Conservation (phyloP, 1,284 basidiomycete genomes). For the Amylostereum chailletii region DNA sequence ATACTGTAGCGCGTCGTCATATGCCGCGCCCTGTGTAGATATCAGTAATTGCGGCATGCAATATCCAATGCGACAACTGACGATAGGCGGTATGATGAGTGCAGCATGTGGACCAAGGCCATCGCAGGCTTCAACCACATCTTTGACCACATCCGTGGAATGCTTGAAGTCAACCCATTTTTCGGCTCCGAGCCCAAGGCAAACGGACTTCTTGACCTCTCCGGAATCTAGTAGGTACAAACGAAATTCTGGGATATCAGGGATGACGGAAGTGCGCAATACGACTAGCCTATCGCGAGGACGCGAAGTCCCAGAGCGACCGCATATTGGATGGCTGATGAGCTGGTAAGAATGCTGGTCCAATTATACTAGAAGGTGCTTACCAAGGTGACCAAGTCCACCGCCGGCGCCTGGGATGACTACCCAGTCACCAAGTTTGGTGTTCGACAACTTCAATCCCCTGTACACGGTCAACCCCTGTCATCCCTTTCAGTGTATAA, state of each 20-base stretch:
- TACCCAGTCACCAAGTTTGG: conserved; percentile 55
- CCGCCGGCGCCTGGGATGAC: conserved; percentile 66
- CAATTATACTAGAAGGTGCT: neutral
- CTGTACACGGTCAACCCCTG: conserved; percentile 65
- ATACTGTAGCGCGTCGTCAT: conserved; percentile 59
- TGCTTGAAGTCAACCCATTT: conserved; percentile 66
- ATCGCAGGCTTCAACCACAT: conserved; percentile 47
- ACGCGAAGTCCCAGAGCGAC: conserved; percentile 57
- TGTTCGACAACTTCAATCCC: conserved; percentile 50
- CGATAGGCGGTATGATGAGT: conserved; percentile 41
- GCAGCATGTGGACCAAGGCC: conserved; percentile 63
- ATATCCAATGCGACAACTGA: conserved; percentile 14
- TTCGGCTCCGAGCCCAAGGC: conserved; percentile 53
- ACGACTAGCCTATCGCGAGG: conserved; percentile 47
- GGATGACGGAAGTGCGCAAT: neutral
- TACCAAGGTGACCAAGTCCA: conserved; percentile 53
- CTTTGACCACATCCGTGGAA: conserved; percentile 34
- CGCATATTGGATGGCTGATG: conserved; percentile 57
- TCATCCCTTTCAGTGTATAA: neutral
- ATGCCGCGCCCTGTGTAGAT: conserved; percentile 31
- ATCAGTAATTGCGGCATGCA: neutral
- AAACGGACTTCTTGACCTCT: conserved; percentile 53
- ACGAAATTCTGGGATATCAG: neutral
- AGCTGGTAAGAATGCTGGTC: no score
- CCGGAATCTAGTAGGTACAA: conserved; percentile 42